phyloP scores from a whole-genome alignment of 1,284 basidiomycete genomes.

The Sporisorium reilianum region DNA sequence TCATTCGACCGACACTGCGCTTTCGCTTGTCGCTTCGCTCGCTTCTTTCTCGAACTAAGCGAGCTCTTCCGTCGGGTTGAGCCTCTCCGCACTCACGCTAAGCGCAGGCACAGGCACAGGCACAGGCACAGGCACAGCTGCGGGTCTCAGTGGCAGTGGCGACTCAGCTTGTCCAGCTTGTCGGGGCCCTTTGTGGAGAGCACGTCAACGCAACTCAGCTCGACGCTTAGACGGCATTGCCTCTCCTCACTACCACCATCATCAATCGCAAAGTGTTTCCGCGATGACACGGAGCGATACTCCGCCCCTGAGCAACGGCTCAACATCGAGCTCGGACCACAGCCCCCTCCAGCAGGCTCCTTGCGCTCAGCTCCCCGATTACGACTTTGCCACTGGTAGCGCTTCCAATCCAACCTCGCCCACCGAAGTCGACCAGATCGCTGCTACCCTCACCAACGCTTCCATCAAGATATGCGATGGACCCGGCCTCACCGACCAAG shows the following conservation, averaged over 20 bases:
- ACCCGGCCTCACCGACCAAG: constrained; percentile 25
- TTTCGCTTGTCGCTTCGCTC: background rate
- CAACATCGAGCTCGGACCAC: constrained; percentile 13
- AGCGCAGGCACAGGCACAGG: background rate
- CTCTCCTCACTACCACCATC: background rate
- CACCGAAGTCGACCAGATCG: constrained; percentile 18
- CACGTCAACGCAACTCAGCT: background rate
- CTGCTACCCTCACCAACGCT: constrained; percentile 19
- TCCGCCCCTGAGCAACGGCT: constrained; percentile 35
- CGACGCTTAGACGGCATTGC: too few relatives aligned
- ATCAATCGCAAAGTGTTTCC: background rate
- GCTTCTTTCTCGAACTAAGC: background rate
- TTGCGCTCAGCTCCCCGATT: constrained; percentile 25
- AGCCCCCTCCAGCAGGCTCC: constrained; percentile 11
- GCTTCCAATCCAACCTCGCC: background rate
- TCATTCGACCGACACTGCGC: background rate
- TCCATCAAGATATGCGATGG: constrained; percentile 43
- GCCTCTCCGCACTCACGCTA: background rate
- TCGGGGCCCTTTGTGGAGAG: background rate
- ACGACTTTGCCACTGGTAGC: constrained; percentile 15
- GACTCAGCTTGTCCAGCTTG: background rate
- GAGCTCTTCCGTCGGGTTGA: background rate
- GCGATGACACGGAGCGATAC: constrained; percentile 20
- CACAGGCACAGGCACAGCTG: background rate
- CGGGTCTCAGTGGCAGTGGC: background rate